These are phyloP conservation scores for Diospyros kaki DNA, from an alignment of 148 eudicot genomes.

Conservation along the genomic window DNA sequence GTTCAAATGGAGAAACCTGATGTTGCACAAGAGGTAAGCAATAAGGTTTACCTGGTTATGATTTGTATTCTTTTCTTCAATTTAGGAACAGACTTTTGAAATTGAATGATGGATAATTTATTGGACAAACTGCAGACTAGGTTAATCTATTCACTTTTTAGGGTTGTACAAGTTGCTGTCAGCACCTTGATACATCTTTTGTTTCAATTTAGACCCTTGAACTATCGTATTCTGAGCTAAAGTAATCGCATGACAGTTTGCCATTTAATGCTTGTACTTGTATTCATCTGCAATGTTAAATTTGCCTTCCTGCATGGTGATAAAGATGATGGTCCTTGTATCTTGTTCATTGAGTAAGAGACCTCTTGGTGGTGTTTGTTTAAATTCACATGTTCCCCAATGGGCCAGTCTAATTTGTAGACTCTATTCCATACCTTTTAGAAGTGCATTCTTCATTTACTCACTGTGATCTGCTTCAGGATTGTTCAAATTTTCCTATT, in stretches of 20 bases:
- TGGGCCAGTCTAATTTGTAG: neutral
- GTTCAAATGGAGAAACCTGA: slow-evolving; percentile 81
- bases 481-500: neutral
- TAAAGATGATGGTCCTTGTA: neutral
- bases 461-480: neutral
- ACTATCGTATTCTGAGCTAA: neutral
- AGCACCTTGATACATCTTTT: neutral
- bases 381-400: neutral
- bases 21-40: slow-evolving; percentile 77
- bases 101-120: neutral
- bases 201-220: neutral
- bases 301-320: neutral
- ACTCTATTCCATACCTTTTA: neutral
- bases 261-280: neutral
- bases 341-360: neutral
- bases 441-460: slow-evolving; percentile 2
- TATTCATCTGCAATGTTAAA: neutral
- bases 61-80: neutral
- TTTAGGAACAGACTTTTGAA: neutral
- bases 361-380: neutral
- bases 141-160: neutral
- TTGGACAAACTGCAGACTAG: neutral
- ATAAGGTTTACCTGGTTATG: neutral
- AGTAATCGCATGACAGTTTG: neutral
- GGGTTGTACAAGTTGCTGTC: slow-evolving; percentile 2